These are phyloP conservation scores for Phytopythium kandeliae DNA, from an alignment of 352 stramenopile species.

Conservation along the genomic window DNA sequence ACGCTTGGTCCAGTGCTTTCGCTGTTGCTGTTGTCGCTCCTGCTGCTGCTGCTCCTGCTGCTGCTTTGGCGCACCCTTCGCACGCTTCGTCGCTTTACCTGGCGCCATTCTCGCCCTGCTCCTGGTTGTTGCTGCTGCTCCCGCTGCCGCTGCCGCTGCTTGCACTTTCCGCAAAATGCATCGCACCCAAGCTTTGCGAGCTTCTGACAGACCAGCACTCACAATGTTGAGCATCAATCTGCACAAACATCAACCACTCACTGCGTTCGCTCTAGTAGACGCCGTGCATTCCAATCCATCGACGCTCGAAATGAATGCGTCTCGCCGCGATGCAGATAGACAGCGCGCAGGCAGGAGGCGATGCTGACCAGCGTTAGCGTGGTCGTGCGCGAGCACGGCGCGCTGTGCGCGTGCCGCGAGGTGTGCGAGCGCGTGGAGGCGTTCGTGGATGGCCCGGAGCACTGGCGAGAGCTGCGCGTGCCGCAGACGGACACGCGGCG, in stretches of 20 bases:
- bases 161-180: neutral
- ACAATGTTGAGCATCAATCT: neutral
- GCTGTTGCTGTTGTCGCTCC: slow-evolving; percentile 12
- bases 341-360: too few relatives aligned
- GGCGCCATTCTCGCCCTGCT: neutral
- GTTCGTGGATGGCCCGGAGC: slow-evolving; percentile 42
- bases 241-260: neutral
- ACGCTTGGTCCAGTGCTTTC: too few relatives aligned
- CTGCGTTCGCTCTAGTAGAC: too few relatives aligned
- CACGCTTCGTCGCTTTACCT: neutral
- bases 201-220: slow-evolving; percentile 5
- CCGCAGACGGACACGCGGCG: slow-evolving; percentile 3
- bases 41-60: slow-evolving; percentile 8
- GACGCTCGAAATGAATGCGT: too few relatives aligned
- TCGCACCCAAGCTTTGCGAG: too few relatives aligned
- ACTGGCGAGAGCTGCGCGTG: slow-evolving; percentile 27
- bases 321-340: too few relatives aligned
- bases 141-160: neutral
- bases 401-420: slow-evolving; percentile 19
- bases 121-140: neutral
- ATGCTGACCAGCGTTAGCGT: slow-evolving; percentile 21
- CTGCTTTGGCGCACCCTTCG: slow-evolving; percentile 1
- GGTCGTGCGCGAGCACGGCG: slow-evolving; percentile 22
- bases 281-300: too few relatives aligned
- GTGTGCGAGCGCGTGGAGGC: slow-evolving; percentile 37